phyloP scores from a whole-genome alignment of 2,329 filamentous ascomycete species.

The Ceratocystis eucalypticola region DNA sequence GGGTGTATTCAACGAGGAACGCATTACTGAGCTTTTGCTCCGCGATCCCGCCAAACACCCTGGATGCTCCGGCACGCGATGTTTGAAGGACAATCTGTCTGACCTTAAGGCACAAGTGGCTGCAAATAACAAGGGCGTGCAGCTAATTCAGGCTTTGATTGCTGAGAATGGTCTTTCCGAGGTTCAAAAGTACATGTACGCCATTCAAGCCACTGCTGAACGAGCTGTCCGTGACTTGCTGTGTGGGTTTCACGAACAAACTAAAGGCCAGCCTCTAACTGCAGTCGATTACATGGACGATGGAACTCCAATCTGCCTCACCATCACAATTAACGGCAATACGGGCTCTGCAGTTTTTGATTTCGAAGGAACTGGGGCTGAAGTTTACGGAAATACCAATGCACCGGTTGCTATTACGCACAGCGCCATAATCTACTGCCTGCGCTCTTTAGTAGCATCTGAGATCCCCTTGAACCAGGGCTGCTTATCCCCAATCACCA shows the following conservation, averaged over 20 bases:
- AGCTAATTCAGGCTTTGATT: slow-evolving; percentile 62
- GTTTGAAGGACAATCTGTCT: slow-evolving; percentile 67
- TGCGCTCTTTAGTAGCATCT: slow-evolving; percentile 63
- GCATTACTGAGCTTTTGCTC: slow-evolving; percentile 58
- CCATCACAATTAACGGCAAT: slow-evolving; percentile 58
- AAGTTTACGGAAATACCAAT: slow-evolving; percentile 71
- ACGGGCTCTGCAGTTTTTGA: slow-evolving; percentile 71
- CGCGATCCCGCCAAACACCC: slow-evolving; percentile 60
- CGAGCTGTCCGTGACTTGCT: slow-evolving; percentile 58
- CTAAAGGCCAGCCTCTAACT: slow-evolving; percentile 55
- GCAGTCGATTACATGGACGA: slow-evolving; percentile 77
- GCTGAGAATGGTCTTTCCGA: slow-evolving; percentile 64
- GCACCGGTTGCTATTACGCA: slow-evolving; percentile 72
- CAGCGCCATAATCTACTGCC: slow-evolving; percentile 76
- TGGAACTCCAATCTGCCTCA: slow-evolving; percentile 61
- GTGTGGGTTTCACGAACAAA: slow-evolving; percentile 55
- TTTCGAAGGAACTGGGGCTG: slow-evolving; percentile 64
- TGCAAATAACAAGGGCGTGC: slow-evolving; percentile 74
- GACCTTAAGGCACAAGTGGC: slow-evolving; percentile 74
- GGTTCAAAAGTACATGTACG: slow-evolving; percentile 73
- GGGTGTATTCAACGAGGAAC: slow-evolving; percentile 63
- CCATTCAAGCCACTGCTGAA: slow-evolving; percentile 70
- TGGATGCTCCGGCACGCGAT: slow-evolving; percentile 65
- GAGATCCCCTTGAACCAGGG: slow-evolving; percentile 79
- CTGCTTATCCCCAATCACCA: slow-evolving; percentile 60